phyloP scores from a whole-genome alignment of 805 yeast genomes.

The Komagataella mondaviorum region DNA sequence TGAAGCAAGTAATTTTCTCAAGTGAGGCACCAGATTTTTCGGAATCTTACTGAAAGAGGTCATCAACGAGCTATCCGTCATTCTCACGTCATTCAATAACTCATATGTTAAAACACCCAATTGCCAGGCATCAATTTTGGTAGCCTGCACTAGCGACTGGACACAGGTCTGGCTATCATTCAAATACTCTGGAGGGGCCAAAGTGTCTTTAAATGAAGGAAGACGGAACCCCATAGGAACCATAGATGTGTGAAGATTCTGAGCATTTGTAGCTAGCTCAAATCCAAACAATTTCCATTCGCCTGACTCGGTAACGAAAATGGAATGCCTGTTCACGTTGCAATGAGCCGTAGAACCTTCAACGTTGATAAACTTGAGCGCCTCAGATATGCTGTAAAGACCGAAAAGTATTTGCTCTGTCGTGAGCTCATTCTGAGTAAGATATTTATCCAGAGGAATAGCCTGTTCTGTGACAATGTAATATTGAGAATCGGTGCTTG shows the following conservation, averaged over 20 bases:
- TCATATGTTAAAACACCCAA: constrained; percentile 43
- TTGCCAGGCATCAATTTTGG: constrained; percentile 50
- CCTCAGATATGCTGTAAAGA: constrained; percentile 35
- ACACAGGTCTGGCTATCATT: constrained; percentile 6
- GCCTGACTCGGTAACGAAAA: constrained; percentile 56
- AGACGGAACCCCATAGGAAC: constrained; percentile 12
- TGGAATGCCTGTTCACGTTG: constrained; percentile 37
- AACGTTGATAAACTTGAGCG: constrained; percentile 42
- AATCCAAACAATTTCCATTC: constrained; percentile 82
- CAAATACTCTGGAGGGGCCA: constrained; percentile 39
- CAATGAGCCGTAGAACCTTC: constrained; percentile 55
- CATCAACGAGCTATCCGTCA: constrained; percentile 4
- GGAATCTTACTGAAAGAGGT: constrained; percentile 19
- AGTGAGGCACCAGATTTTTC: constrained; percentile 18
- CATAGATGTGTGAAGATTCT: constrained; percentile 25
- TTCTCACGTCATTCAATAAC: constrained; percentile 21
- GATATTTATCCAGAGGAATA: constrained; percentile 29
- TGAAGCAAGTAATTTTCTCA: constrained; percentile 25
- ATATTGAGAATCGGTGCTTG: constrained; percentile 42
- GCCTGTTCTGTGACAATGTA: constrained; percentile 61
- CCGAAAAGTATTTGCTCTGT: constrained; percentile 29
- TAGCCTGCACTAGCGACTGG: constrained; percentile 12
- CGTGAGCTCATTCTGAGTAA: constrained; percentile 16
- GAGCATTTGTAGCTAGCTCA: constrained; percentile 44
- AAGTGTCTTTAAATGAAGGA: constrained; percentile 9